phyloP scores from a whole-genome alignment of 73 alveolate genomes.

The Paramecium tetraurelia region DNA sequence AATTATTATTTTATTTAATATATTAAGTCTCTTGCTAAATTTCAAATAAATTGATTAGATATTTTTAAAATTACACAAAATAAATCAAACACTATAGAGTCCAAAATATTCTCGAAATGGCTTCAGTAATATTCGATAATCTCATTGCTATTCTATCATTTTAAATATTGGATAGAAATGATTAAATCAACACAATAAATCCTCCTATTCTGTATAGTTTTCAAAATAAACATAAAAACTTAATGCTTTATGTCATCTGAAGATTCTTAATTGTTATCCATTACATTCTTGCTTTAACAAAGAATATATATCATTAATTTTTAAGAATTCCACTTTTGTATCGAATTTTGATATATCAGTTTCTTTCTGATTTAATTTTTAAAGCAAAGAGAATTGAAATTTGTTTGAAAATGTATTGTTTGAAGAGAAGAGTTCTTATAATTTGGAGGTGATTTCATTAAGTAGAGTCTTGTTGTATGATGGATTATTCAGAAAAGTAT shows the following conservation, averaged over 20 bases:
- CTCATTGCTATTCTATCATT: neutral
- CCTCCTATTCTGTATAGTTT: neutral
- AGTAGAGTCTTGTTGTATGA: neutral
- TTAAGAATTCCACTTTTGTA: neutral
- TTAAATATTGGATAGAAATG: neutral
- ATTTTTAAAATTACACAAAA: neutral
- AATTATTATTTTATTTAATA: neutral
- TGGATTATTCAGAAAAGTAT: neutral
- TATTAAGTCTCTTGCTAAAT: too few species aligned
- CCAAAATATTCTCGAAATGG: neutral
- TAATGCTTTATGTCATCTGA: neutral
- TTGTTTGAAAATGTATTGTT: neutral
- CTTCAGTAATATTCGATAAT: neutral
- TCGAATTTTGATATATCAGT: neutral
- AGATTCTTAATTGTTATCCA: neutral
- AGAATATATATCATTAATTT: neutral
- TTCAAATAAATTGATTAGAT: neutral
- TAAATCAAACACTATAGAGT: neutral
- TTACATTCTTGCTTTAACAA: neutral
- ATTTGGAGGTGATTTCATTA: neutral
- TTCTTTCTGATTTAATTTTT: neutral
- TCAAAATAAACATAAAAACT: neutral
- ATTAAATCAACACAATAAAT: neutral
- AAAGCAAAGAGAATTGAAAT: neutral
- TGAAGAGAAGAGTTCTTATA: neutral